phyloP scores from a whole-genome alignment of 257 asterid species.

The Lithospermum erythrorhizon region DNA sequence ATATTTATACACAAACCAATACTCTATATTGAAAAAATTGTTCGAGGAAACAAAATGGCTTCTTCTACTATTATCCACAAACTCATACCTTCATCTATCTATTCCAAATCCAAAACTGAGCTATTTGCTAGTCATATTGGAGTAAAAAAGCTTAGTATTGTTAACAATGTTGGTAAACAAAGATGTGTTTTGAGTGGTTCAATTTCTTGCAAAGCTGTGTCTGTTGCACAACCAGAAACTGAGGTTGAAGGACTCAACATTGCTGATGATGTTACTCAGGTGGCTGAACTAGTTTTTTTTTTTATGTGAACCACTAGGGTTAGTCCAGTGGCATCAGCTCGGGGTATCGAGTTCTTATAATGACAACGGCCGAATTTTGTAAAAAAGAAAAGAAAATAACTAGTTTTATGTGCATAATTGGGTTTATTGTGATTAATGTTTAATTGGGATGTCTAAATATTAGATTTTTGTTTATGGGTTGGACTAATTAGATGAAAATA shows the following conservation, averaged over 20 bases:
- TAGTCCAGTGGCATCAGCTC: too few species aligned
- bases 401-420: not conserved
- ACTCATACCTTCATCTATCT: not conserved
- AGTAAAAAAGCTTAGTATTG: not conserved
- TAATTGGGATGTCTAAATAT: not conserved
- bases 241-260: constrained; percentile 84
- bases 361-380: too few species aligned
- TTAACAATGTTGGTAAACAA: not conserved
- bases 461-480: too few species aligned
- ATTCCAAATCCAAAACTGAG: not conserved
- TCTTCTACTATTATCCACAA: not conserved
- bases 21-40: too few species aligned
- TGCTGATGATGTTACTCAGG: constrained; percentile 97
- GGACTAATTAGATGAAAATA: too few species aligned
- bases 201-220: constrained; percentile 51
- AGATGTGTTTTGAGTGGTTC: constrained; percentile 1
- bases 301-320: too few species aligned
- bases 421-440: not conserved
- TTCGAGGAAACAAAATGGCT: not conserved
- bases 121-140: not conserved
- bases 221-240: constrained; percentile 34
- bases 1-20: too few species aligned
- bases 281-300: constrained; percentile 9
- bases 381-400: too few species aligned
- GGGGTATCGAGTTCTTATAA: too few species aligned